Base-by-base conservation (phyloP, 805 yeast genomes). In the Nakazawaea pomicola region DNA sequence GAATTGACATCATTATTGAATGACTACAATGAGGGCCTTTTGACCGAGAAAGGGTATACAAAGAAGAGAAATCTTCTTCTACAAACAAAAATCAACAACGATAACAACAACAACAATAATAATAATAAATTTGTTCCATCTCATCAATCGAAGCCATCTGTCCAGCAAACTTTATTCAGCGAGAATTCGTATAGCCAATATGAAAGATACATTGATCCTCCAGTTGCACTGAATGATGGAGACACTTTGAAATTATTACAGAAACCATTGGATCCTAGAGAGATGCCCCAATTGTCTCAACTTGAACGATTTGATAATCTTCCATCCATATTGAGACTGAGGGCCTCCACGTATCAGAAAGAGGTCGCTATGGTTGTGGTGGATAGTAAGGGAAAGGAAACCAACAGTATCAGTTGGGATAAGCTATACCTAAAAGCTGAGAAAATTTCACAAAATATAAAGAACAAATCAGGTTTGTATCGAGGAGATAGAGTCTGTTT, bases 401-500 rank as follows among this genome's bases (percentile, higher is more conserved):
- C 74, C 1, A 69, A 69, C 27, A 64, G 83, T 0, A 83, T 91
- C 11, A 70, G 91, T 1, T 93, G 99, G 99, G 96, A 87, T 44
- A 89, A 87, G 55, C 67, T 93, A 12, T 84, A 87, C 48, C 58
- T 81, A 30, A 76, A 82, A 51, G 83, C 97, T 0, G 95, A 88
- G 55, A 88, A 85, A 53, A 81, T 93, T 7, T 96, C 96, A 0
- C 87, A 82, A 57, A 84, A 82, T 56, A 81, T 88, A 46, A 70
- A 78, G 34, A 87, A 83, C 53, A 81, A 81, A 51, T 68, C 83
- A 10, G 78, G 86, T 1, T 62, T 88, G 23, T 83, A 80, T 55
- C 76, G 85, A 25, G 88, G 86, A 51, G 96, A 88, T 56, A 72
- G 95, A 27, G 95, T 91, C 0, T 77, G 87, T 24, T 65, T 93